Evolutionary conservation across 2,329 filamentous ascomycete species (phyloP), one percentile per base, ranked within the genome.

Genomic region (Colletotrichum camelliae): DNA sequence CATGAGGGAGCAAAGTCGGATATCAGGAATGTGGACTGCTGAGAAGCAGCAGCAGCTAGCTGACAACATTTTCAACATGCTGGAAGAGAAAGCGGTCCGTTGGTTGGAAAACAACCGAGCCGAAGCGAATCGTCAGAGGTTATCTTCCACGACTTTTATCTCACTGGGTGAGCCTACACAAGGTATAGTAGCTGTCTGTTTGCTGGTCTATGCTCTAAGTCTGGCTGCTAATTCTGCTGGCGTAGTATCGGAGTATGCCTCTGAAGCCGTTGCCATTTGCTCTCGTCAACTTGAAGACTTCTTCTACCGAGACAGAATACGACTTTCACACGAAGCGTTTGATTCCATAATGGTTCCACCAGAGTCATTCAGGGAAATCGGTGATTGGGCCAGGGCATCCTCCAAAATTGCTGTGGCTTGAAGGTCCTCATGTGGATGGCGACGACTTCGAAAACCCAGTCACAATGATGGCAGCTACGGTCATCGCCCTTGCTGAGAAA

Each of bases 391-490:
- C 0, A 61, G 52, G 13, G 21, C 60, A 0, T 10, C 60, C 61
- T 0, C 29, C 66, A 0, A 70, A 52, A 0, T 0, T 79, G 0
- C 4, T 79, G 6, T 80, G 79, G 79, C 16, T 80, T 2, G 72
- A 79, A 1, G 77, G 77, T 0, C 68, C 74, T 4, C 16, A 58
- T 1, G 5, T 67, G 1, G 55, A 67, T 1, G 55, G 58, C 0
- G 68, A 66, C 4, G 67, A 75, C 3, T 39, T 39, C 5, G 60
- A 76, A 12, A 78, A 77, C 18, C 70, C 76, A 0, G 16, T 78
- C 4, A 70, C 74, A 6, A 70, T 70, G 52, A 67, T 78, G 7
- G 74, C 72, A 4, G 77, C 76, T 2, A 74, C 37, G 1, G 6
- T 77, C 1, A 48, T 79, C 10, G 64, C 31, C 2, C 57, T 79